Conservation (phyloP, 257 asterid species). For the Cinchona pubescens region DNA sequence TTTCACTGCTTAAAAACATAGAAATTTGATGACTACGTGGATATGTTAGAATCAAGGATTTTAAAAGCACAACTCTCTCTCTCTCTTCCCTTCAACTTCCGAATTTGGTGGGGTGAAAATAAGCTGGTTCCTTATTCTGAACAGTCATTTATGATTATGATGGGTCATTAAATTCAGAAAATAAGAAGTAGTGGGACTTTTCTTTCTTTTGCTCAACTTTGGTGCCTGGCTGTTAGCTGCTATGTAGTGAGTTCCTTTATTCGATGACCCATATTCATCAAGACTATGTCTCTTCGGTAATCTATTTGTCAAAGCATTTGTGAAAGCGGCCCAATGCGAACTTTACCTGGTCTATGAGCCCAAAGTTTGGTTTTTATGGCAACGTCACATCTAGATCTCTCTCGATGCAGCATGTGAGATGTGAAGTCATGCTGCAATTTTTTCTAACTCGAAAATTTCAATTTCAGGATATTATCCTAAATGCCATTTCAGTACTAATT, state of each 20-base stretch:
- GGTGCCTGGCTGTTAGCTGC: too few relatives aligned
- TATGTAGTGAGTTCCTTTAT: too few relatives aligned
- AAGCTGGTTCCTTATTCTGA: too few relatives aligned
- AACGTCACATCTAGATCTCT: too few relatives aligned
- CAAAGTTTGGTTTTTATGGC: background rate
- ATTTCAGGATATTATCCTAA: background rate
- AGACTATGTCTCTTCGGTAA: background rate
- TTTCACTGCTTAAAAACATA: background rate
- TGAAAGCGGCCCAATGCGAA: background rate
- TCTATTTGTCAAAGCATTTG: background rate
- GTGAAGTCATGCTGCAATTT: background rate
- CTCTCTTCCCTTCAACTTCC: too few relatives aligned
- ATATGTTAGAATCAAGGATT: background rate
- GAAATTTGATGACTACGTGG: background rate
- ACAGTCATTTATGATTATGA: too few relatives aligned
- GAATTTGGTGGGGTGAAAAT: too few relatives aligned
- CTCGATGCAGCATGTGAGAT: background rate
- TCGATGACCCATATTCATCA: too few relatives aligned
- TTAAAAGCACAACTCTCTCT: background rate
- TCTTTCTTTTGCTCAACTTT: background rate
- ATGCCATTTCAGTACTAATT: background rate
- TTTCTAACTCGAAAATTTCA: background rate
- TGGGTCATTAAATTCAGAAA: background rate
- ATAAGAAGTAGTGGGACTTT: too few relatives aligned
- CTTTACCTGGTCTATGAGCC: background rate